Base-by-base conservation (phyloP, 2,329 filamentous ascomycete species). In the Clonostachys sp. region DNA sequence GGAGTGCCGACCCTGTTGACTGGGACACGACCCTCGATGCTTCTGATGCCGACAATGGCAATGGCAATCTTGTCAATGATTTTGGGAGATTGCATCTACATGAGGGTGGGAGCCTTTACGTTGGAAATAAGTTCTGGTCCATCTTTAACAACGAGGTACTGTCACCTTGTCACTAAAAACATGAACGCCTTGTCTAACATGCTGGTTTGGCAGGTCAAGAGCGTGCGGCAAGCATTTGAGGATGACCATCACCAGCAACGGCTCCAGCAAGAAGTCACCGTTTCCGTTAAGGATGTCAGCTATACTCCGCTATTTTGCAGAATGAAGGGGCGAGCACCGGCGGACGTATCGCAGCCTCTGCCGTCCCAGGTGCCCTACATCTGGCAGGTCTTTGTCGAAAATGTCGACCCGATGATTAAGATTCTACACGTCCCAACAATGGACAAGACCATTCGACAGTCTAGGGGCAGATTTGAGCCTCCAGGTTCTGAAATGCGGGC, bases 281-380 rank as follows among this genome's bases (percentile, higher is more conserved):
- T 30, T 10, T 30, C 24, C 24, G 24, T 30, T 9, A 30, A 10
- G 24, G 24, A 30, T 10, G 24, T 30, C 24, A 30, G 24, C 9
- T 9, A 30, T 9, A 30, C 24, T 30, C 24, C 24, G 10, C 4
- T 30, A 2, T 30, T 30, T 10, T 30, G 24, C 24, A 10, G 24
- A 30, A 30, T 30, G 24, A 30, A 8, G 8, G 24, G 24, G 24
- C 24, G 24, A 10, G 3, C 24, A 3, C 4, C 24, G 2, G 53
- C 53, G 13, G 48, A 48, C 1, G 44, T 61, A n/a, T 54, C 53
- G 8, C 84, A 87, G 24, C 59, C 59, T 1, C 48, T 61, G 34
- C 57, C 58, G 6, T 56, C 58, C 8, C 59, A 63, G 10, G 53
- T 62, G 48, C 46, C 53, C 13, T 63, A 59, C 41, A 53, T 64